A percentile compares a stretch with the other conserved stretches of the same genome.
Evolutionary conservation across 768 basidiomycete genomes (phyloP).

Genomic region (Podaxis mareebaensis): DNA sequence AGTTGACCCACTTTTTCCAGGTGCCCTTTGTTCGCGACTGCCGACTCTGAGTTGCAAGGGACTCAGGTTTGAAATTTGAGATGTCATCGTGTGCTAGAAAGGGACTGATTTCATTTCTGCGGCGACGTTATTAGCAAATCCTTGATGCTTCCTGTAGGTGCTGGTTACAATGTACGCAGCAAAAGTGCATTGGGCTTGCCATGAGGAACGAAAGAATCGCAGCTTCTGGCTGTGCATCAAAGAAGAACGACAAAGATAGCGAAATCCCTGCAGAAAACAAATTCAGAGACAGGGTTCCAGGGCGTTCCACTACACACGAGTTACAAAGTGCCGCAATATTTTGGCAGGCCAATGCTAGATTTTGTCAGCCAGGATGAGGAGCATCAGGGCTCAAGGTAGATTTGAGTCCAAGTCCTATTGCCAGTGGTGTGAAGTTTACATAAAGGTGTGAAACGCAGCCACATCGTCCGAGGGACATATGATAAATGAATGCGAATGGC

Average conservation of each 20-base stretch:
- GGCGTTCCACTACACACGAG: neutral
- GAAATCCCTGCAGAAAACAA: neutral
- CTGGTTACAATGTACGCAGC: neutral
- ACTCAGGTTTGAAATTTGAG: neutral
- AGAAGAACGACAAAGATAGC: neutral
- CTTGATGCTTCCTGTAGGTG: neutral
- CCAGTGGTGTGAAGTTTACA: neutral
- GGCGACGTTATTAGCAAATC: neutral
- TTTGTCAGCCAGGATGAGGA: neutral
- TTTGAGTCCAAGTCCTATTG: neutral
- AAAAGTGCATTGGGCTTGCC: neutral
- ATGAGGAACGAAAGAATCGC: neutral
- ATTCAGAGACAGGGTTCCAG: neutral
- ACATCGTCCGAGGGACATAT: neutral
- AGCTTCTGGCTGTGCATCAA: slow-evolving; percentile 4
- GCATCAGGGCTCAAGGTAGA: neutral
- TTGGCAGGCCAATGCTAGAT: neutral
- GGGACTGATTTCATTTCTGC: neutral
- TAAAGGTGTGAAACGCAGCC: neutral
- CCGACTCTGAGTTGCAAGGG: neutral
- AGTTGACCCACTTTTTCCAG: too few species aligned
- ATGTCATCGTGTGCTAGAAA: neutral
- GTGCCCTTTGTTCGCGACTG: too few species aligned
- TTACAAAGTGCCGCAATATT: neutral
- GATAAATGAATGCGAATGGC: neutral